phyloP scores from a whole-genome alignment of 768 basidiomycete species.

The Tricholoma terreum region DNA sequence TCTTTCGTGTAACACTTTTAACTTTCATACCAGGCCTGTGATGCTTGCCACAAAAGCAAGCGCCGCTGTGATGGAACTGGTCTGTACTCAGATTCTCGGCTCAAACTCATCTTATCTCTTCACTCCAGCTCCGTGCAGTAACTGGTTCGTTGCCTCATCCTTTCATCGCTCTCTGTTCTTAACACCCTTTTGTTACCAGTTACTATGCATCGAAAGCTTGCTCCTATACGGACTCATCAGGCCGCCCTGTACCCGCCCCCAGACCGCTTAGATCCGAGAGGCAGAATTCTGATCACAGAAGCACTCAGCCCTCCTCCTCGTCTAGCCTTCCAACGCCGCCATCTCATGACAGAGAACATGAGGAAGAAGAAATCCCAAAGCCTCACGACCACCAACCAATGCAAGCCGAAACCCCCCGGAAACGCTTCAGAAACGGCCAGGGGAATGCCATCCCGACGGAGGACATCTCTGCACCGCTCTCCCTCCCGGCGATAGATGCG shows the following conservation, averaged over 20 bases:
- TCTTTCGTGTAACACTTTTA: constrained; percentile 6
- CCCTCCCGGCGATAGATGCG: constrained; percentile 35
- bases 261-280: constrained; percentile 46
- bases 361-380: constrained; percentile 39
- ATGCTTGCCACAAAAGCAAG: constrained; percentile 84
- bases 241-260: constrained; percentile 76
- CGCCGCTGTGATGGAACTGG: constrained; percentile 81
- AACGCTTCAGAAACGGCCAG: constrained; percentile 47
- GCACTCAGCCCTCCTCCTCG: constrained; percentile 19
- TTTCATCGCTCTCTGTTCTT: constrained; percentile 1
- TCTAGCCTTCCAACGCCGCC: constrained; percentile 20
- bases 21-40: constrained; percentile 51
- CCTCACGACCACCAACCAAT: constrained; percentile 15
- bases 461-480: constrained; percentile 28
- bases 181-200: constrained; percentile 35
- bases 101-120: constrained; percentile 12
- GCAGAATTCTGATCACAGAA: constrained; percentile 21
- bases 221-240: constrained; percentile 76
- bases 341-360: constrained; percentile 25
- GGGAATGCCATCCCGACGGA: constrained; percentile 36
- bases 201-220: constrained; percentile 81
- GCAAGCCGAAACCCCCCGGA: constrained; percentile 30
- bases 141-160: constrained; percentile 45
- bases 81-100: constrained; percentile 30
- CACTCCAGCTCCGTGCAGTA: constrained; percentile 69